Evolutionary conservation across 805 yeast genomes (phyloP).

Genomic region (Candida parachauliodes): DNA sequence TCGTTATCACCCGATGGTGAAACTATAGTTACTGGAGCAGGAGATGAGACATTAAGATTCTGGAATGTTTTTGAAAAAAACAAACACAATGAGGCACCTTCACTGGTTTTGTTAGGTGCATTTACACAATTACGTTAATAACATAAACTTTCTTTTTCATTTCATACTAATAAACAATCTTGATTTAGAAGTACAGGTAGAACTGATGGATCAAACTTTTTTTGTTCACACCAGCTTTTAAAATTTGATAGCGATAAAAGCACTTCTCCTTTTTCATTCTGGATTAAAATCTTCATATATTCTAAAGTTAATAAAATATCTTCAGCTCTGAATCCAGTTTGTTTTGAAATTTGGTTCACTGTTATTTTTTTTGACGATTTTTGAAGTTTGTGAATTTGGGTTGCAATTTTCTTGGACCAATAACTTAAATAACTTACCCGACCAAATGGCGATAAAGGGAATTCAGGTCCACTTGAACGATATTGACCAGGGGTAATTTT

Average conservation of each 20-base stretch:
- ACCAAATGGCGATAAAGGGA: conserved; percentile 85
- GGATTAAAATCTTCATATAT: conserved; percentile 38
- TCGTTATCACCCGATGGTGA: conserved; percentile 94
- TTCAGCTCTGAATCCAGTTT: conserved; percentile 61
- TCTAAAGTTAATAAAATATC: conserved; percentile 61
- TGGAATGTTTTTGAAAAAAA: conserved; percentile 92
- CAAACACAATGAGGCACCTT: conserved; percentile 52
- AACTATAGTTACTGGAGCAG: conserved; percentile 96
- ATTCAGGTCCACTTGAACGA: conserved; percentile 79
- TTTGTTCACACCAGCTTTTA: conserved; percentile 25
- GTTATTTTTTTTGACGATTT: conserved; percentile 23
- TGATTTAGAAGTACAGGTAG: conserved; percentile 26
- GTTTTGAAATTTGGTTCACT: conserved; percentile 46
- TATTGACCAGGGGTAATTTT: conserved; percentile 47
- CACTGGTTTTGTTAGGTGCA: conserved; percentile 67
- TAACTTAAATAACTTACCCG: conserved; percentile 63
- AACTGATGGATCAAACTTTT: conserved; percentile 21
- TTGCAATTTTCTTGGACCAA: conserved; percentile 57
- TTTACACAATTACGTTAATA: conserved; percentile 64
- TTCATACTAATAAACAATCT: conserved; percentile 18
- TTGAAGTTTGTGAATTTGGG: conserved; percentile 15
- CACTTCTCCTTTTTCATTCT: conserved; percentile 11
- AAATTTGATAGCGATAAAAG: conserved; percentile 20
- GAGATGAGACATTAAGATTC: conserved; percentile 92
- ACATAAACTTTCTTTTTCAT: conserved; percentile 4